phyloP scores from a whole-genome alignment of 805 yeast species.

The Myxozyma vanderwaltii region DNA sequence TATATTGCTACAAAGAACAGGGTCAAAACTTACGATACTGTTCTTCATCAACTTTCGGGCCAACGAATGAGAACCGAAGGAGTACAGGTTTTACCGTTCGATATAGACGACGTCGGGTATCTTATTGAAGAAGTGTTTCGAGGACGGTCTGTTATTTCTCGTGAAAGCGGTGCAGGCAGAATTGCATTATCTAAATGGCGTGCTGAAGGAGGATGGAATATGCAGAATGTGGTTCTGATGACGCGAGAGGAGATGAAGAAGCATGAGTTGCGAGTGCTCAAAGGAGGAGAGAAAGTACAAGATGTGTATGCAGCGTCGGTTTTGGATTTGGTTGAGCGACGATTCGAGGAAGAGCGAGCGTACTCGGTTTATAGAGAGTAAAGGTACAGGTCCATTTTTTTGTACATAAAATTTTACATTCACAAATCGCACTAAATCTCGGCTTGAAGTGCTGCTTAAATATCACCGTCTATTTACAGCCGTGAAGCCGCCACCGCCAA shows the following conservation, averaged over 20 bases:
- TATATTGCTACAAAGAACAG: slow-evolving; percentile 90
- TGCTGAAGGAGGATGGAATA: slow-evolving; percentile 59
- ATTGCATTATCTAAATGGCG: slow-evolving; percentile 86
- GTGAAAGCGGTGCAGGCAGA: slow-evolving; percentile 67
- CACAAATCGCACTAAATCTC: not conserved
- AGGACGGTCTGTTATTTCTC: slow-evolving; percentile 84
- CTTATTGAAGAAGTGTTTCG: slow-evolving; percentile 88
- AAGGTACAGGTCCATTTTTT: not conserved
- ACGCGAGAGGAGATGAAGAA: slow-evolving; percentile 81
- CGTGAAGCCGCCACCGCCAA: slow-evolving; percentile 31
- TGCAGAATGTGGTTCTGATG: slow-evolving; percentile 82
- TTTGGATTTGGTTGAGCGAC: slow-evolving; percentile 56
- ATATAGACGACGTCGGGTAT: slow-evolving; percentile 71
- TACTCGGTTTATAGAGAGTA: slow-evolving; percentile 59
- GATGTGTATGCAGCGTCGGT: slow-evolving; percentile 66
- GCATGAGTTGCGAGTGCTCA: slow-evolving; percentile 75
- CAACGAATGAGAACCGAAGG: slow-evolving; percentile 81
- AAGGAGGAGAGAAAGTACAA: slow-evolving; percentile 42
- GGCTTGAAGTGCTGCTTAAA: not conserved
- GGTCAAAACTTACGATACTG: slow-evolving; percentile 78
- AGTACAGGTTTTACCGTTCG: slow-evolving; percentile 64
- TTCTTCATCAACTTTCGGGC: slow-evolving; percentile 79
- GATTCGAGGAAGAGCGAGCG: slow-evolving; percentile 75
- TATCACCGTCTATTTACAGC: slow-evolving; percentile 25
- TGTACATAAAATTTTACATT: not conserved